Base-by-base conservation (phyloP, 805 yeast species). In the Schwanniomyces vanrijiae region DNA sequence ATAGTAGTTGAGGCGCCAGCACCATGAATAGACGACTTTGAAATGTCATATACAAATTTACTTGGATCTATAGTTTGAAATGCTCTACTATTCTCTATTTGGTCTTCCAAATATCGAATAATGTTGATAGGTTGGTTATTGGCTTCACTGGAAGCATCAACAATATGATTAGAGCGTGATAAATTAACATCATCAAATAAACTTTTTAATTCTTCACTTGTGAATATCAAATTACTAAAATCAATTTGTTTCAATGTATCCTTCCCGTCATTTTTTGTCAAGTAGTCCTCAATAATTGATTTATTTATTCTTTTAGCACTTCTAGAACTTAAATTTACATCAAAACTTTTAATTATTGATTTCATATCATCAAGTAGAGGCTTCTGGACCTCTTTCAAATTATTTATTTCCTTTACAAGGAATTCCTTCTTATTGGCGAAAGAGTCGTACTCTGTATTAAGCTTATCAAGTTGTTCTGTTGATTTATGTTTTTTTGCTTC, bases 321-420 rank as follows among this genome's bases (percentile, higher is more conserved):
- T 33, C 42, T 43, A 11, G 49, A 52, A 19, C 49, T 42, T 2
- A 66, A 42, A 8, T 54, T 55, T 6, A 31, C 44, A 5, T 58
- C 58, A 49, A 65, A 68, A 21, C 55, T 55, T 18, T 44, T 48
- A 3, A 59, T 57, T 40, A 70, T 51, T 6, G 31, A 18, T n/a
- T 54, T 55, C 64, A 71, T 68, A 41, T 69, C 58, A 22, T 66
- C 69, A 20, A 73, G 53, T 10, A 68, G 49, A 2, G 77, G 78
- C 42, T 67, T 59, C 45, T 71, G 69, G 6, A 60, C 58, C 9
- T 58, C 56, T 33, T 53, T 57, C 31, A 70, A 57, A 14, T 59
- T 53, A n/a, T 54, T 53, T 8, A 67, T 61, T 25, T 60, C 61
- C 18, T 51, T 49, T 11, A 54, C 43, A 3, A 62, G 42, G 4